phyloP scores from a whole-genome alignment of 371 early-diverging fungal species.

The Haplosporangium sp. region DNA sequence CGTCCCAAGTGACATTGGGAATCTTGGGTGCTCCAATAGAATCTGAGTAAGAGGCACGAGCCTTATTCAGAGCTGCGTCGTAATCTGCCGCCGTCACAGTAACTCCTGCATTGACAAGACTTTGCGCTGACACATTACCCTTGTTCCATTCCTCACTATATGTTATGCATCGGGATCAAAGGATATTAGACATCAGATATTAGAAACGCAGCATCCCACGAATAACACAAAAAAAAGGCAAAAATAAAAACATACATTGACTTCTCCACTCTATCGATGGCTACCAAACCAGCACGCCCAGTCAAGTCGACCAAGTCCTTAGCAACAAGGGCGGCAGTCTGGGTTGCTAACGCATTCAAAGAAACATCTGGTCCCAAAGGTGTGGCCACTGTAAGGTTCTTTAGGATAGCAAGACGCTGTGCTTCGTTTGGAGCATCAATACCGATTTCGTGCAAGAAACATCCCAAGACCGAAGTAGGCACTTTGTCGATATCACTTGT shows the following conservation, averaged over 20 bases:
- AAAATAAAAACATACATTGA: conserved; percentile 58
- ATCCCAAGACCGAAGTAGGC: conserved; percentile 74
- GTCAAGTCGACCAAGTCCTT: conserved; percentile 86
- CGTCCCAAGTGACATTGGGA: conserved; percentile 97
- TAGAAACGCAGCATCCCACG: no score
- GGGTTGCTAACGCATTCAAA: conserved; percentile 78
- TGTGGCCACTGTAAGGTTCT: conserved; percentile 61
- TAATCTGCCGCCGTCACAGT: conserved; percentile 82
- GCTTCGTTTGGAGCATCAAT: conserved; percentile 82
- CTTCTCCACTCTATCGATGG: conserved; percentile 74
- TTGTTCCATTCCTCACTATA: conserved; percentile 49
- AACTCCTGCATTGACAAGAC: conserved; percentile 78
- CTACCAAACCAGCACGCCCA: conserved; percentile 75
- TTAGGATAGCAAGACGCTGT: conserved; percentile 72
- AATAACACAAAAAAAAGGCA: background rate
- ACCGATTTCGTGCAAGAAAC: conserved; percentile 81
- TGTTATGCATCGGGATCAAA: background rate
- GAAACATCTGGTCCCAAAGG: conserved; percentile 84
- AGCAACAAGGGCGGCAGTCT: conserved; percentile 92
- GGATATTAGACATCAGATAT: no score
- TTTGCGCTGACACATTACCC: conserved; percentile 54
- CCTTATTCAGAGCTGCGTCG: conserved; percentile 80
- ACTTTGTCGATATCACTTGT: conserved; percentile 82
- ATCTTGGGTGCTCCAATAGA: conserved; percentile 97
- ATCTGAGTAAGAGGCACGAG: conserved; percentile 89